Evolutionary conservation across 768 basidiomycete genomes (phyloP).

Genomic region (Boletus reticuloceps): DNA sequence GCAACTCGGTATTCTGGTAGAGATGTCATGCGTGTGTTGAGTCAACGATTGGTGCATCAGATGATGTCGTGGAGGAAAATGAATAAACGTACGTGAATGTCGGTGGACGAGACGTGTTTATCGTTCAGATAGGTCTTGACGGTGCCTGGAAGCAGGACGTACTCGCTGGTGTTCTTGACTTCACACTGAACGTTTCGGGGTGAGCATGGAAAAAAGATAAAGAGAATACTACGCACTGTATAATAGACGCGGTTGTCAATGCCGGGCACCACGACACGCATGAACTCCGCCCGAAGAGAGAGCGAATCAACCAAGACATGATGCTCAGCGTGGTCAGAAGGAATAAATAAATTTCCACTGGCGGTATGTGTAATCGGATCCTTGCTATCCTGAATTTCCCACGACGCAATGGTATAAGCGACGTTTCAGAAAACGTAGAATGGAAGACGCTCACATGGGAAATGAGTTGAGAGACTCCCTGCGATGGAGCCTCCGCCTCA

Average conservation of each 20-base stretch:
- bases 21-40: no score
- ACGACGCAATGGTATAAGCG: background rate
- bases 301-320: constrained; percentile 23
- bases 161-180: constrained; percentile 25
- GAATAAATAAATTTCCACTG: constrained; percentile 10
- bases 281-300: constrained; percentile 19
- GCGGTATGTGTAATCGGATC: constrained; percentile 20
- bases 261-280: constrained; percentile 22
- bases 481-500: background rate
- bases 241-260: constrained; percentile 18
- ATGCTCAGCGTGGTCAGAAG: constrained; percentile 10
- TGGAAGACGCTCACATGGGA: constrained; percentile 1
- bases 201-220: background rate
- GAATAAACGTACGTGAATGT: constrained; percentile 16
- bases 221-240: constrained; percentile 6
- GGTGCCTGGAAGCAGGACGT: constrained; percentile 27
- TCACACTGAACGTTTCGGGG: constrained; percentile 11
- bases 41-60: no score
- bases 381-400: constrained; percentile 11
- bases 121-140: constrained; percentile 29
- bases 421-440: background rate
- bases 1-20: constrained; percentile 9
- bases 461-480: constrained; percentile 11
- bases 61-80: background rate
- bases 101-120: constrained; percentile 25